Base-by-base conservation (phyloP, 495 filamentous ascomycete species). In the Tuber borchii region DNA sequence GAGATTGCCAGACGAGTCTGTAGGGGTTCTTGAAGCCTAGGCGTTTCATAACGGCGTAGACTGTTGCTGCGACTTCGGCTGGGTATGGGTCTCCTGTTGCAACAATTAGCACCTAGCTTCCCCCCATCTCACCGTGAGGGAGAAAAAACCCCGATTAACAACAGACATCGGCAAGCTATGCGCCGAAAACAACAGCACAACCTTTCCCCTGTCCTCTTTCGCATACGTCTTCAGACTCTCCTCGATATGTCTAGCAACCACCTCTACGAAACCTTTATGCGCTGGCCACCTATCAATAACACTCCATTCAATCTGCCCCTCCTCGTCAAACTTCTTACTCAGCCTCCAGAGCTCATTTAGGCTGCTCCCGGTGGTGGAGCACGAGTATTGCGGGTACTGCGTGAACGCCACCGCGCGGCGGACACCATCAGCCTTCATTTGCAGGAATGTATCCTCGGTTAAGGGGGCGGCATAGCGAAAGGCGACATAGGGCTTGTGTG, bases 371-470 rank as follows among this genome's bases (percentile, higher is more conserved):
- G 96, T 99, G 10, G 96, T 99, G 39, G 93, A 97, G 85, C 96
- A 99, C n/a, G 92, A 95, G 83, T 99, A 99, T 83, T 99, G 96
- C 34, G 96, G 96, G 80, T 99, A 99, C 83, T 99, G 96, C 6
- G 95, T 97, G 84, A 98, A 99, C 2, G 96, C 96, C 10, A 99
- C 93, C 7, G 96, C 96, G 72, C 96, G 89, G 48, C 93, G 93
- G 80, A 99, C 94, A 0, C 96, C 96, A 85, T 99, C 96, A 39
- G 88, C 90, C 68, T 97, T 84, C 75, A 99, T 83, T 76, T 88
- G 87, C 40, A 87, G 86, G 82, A 98, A 98, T 89, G 92, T 96
- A 71, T 95, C 90, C 84, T 98, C 96, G 0, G 96, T 99, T 79
- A 99, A 85, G 1, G 96, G 96, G 70, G 93, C 89, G 6, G 95